Percentiles rank a stretch among this genome's conserved stretches.
Conservation (phyloP, 495 filamentous ascomycete species). For the Xylaria cubensis region DNA sequence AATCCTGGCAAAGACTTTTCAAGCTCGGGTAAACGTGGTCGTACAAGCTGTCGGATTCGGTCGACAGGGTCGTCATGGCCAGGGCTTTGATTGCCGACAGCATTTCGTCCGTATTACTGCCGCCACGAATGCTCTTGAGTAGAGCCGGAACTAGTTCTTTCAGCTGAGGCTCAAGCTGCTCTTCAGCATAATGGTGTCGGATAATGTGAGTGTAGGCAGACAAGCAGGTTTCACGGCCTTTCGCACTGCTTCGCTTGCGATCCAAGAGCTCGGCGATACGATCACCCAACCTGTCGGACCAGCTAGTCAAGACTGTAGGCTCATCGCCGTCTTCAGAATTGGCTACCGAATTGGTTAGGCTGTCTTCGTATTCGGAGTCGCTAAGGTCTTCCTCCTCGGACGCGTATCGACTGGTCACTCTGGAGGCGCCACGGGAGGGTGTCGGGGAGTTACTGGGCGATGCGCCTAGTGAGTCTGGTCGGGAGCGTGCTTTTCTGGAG, state of each 20-base stretch:
- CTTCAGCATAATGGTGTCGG: slow-evolving; percentile 73
- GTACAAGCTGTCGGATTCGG: slow-evolving; percentile 72
- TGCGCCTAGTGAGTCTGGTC: slow-evolving; percentile 67
- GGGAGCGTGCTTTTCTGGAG: slow-evolving; percentile 84
- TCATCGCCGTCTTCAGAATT: slow-evolving; percentile 57
- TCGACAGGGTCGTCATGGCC: slow-evolving; percentile 76
- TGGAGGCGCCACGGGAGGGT: slow-evolving; percentile 62
- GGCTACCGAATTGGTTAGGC: slow-evolving; percentile 56
- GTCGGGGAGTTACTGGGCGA: slow-evolving; percentile 48
- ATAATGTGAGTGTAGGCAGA: slow-evolving; percentile 73
- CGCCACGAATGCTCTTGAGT: slow-evolving; percentile 73
- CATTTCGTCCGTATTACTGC: slow-evolving; percentile 74
- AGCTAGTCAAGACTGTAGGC: slow-evolving; percentile 51
- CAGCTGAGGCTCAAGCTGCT: slow-evolving; percentile 66
- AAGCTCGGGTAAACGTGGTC: slow-evolving; percentile 67
- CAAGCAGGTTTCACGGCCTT: slow-evolving; percentile 78
- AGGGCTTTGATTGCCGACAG: slow-evolving; percentile 76
- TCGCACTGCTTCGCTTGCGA: slow-evolving; percentile 82
- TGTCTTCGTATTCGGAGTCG: slow-evolving; percentile 52
- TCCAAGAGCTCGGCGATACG: slow-evolving; percentile 84
- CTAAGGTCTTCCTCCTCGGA: slow-evolving; percentile 83
- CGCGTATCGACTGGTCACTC: slow-evolving; percentile 65
- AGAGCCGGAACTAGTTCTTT: slow-evolving; percentile 74
- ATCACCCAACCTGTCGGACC: slow-evolving; percentile 71
- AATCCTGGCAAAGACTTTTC: slow-evolving; percentile 75